Conservation (phyloP, 306 rosid genomes). For the Fragaria nilgerrensis region DNA sequence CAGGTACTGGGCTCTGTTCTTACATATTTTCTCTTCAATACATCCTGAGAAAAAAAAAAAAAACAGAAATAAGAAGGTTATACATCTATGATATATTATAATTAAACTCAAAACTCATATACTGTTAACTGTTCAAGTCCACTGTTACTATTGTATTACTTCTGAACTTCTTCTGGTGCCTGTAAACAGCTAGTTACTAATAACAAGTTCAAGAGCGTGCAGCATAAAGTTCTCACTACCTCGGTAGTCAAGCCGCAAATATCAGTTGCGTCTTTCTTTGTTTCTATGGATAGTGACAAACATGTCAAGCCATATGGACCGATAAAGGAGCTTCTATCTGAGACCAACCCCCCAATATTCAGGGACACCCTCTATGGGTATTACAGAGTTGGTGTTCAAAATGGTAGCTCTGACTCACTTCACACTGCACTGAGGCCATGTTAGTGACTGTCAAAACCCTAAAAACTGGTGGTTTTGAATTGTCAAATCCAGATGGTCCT, state of each 20-base stretch:
- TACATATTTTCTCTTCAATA: too few species aligned
- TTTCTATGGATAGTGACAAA: not conserved
- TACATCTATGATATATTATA: too few species aligned
- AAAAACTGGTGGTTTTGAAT: not conserved
- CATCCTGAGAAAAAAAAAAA: too few species aligned
- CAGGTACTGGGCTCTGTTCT: too few species aligned
- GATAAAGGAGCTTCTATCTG: constrained; percentile 45
- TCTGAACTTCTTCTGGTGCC: not conserved
- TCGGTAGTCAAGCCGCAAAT: constrained; percentile 29
- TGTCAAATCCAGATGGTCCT: not conserved
- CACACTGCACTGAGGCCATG: not conserved
- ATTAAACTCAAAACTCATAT: not conserved
- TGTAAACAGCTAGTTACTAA: not conserved
- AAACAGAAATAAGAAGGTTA: too few species aligned
- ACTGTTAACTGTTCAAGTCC: too few species aligned
- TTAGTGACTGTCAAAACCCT: not conserved
- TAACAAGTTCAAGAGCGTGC: constrained; percentile 62
- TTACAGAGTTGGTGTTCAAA: constrained; percentile 32
- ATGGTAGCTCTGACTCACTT: constrained; percentile 47
- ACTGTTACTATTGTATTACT: not conserved
- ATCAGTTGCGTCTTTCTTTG: constrained; percentile 54
- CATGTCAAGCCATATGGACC: constrained; percentile 48
- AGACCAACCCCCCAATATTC: constrained; percentile 47
- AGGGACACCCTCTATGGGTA: constrained; percentile 42
- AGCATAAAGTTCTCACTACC: constrained; percentile 56